Base-by-base conservation (phyloP, 495 filamentous ascomycete species). In the Penicillium pulvis region DNA sequence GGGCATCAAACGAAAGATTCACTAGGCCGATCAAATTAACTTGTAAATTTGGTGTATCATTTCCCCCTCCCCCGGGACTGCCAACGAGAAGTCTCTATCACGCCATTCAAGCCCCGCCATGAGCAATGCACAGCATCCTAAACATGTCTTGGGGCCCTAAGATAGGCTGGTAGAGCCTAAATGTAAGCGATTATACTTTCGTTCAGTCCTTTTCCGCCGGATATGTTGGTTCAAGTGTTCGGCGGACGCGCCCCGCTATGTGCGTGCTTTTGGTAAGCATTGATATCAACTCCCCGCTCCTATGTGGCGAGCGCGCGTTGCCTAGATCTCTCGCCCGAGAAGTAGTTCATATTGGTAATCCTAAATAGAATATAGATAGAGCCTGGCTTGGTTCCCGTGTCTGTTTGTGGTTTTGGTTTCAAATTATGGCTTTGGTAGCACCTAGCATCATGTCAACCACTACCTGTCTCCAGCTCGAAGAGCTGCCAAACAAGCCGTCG, bases 101-200 rank as follows among this genome's bases (percentile, higher is more conserved):
- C 74, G 72, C 63, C 71, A 77, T 77, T 43, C 31, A 14, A 55
- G 60, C 72, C 71, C 74, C 74, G 71, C 72, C 61, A 70, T 74
- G 65, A 64, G 70, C 72, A 73, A 77, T 71, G 52, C 33, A 11
- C 43, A 57, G 46, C 16, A 28, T 44, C 53, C 45, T 17, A 45
- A 48, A 26, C 17, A 59, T 30, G 17, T 33, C 45, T 50, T 41
- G 39, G 24, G n/a, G 20, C 47, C 33, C 58, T 31, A 28, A 46
- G 56, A 61, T 56, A 39, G 48, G 50, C 42, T 36, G 44, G 11
- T 58, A 28, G 41, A 54, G 54, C 46, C 57, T 54, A 55, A 47
- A 14, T 41, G 39, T 39, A 57, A 51, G 59, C 48, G 24, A 45
- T 33, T 23, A 60, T 60, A 44, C 48, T 56, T 57, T 42, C 2